A percentile compares a stretch with the other conserved stretches of the same genome.
Conservation (phyloP, 345 rosid genomes). For the Angophora floribunda region DNA sequence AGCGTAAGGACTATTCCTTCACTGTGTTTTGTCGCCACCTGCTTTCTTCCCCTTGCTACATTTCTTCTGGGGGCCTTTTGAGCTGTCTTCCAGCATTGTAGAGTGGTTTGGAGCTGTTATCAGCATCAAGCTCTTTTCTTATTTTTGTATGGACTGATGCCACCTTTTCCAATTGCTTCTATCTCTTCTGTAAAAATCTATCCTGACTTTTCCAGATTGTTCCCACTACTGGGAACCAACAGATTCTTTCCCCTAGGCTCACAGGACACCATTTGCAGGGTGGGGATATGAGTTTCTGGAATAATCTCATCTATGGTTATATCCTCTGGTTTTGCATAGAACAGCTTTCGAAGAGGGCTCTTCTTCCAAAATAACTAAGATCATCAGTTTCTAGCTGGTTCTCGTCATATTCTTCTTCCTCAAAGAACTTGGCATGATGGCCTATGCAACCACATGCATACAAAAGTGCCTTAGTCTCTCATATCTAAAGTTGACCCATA, state of each 20-base stretch:
- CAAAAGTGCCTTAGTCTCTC: too few relatives aligned
- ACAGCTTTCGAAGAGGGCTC: background rate
- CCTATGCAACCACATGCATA: too few relatives aligned
- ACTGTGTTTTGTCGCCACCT: background rate
- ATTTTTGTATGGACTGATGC: fast-evolving
- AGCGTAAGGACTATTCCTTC: background rate
- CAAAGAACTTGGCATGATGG: too few relatives aligned
- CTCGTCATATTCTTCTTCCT: too few relatives aligned
- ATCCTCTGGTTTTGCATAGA: background rate
- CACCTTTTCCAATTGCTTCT: background rate
- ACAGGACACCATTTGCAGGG: background rate
- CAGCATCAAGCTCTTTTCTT: background rate
- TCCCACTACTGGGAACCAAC: background rate
- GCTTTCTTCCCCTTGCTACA: too few relatives aligned
- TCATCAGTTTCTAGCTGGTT: too few relatives aligned
- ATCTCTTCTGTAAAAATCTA: background rate
- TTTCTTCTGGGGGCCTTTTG: too few relatives aligned
- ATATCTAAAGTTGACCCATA: too few relatives aligned
- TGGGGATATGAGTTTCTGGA: background rate
- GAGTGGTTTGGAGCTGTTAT: background rate
- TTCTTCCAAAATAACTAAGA: too few relatives aligned
- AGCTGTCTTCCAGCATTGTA: too few relatives aligned
- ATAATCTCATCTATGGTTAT: background rate
- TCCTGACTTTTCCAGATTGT: background rate
- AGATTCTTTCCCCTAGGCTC: background rate